Base-by-base conservation (phyloP, 2,329 filamentous ascomycete genomes). In the Drechslerella dactyloides region DNA sequence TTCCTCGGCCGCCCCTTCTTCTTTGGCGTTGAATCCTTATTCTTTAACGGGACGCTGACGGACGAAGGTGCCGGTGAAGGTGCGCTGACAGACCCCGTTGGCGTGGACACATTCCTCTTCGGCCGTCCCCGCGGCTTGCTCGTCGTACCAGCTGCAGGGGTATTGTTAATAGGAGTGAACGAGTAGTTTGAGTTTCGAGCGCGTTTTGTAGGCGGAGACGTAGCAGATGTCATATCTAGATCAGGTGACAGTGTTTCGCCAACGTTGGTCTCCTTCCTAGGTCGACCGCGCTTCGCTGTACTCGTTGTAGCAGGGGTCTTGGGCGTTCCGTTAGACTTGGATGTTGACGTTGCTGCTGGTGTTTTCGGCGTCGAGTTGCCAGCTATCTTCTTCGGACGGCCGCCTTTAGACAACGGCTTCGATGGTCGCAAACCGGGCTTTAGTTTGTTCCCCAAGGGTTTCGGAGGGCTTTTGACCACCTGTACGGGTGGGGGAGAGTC, bases 301-400 rank as follows among this genome's bases (percentile, higher is more conserved):
- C 48, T 54, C 8, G 19, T 50, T 2, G 57, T 1, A 30, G 21
- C 19, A 44, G 53, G 35, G 21, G 58, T 64, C 13, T 64, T 51
- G 3, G 66, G 58, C 10, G 65, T 69, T 15, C 53, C 54, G 15
- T 58, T 59, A 6, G 21, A 30, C 30, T 33, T 33, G 27, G 27
- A 33, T 33, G 46, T 8, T n/a, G 27, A 11, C 17, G 19, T 23
- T 6, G 42, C 10, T 24, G 55, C 23, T 3, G 54, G 19, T 24
- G 54, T 42, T 17, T 27, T 44, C n/a, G 59, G 59, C 2, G 60
- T 59, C 42, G 54, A 27, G 46, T 57, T 35, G 5, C n/a, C 33
- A 40, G 58, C 65, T 6, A 37, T 48, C 19, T 69, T 63, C 55
- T 70, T 70, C 2, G 66, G 59, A 23, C 65, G 65, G 3, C 58